Base-by-base conservation (phyloP, 805 yeast species). In the Ogataea glucozyma region DNA sequence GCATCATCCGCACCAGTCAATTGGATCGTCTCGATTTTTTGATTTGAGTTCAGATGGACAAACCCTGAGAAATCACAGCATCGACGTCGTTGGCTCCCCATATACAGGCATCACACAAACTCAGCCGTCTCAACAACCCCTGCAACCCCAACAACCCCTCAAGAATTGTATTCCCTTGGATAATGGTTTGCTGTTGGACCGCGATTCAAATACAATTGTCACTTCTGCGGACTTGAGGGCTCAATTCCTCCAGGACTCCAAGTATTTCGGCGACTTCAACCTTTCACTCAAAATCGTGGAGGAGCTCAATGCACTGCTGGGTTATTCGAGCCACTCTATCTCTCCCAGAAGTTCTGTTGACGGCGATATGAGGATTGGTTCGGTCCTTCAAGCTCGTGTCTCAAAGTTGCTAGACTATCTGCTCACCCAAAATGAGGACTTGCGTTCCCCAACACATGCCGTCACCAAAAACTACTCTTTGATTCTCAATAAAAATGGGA, bases 121-220 rank as follows among this genome's bases (percentile, higher is more conserved):
- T 16, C 47, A 10, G 40, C 37, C 24, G 24, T 40, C 21, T 31
- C 48, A 33, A 38, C 47, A 36, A 30, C 38, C 42, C 38, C 31
- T 27, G 1, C 46, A 41, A n/a, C 44, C 36, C 16, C 17, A 39
- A 17, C 40, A 29, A 8, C 18, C 40, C 7, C 46, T 40, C 20
- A 42, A 49, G 17, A 43, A 44, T 32, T 51, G 39, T 38, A 52
- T 53, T 46, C 37, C 67, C 65, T 60, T 83, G 41, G 89, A 84
- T 33, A 81, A 83, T 56, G 89, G 89, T 0, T 64, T 83, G 27
- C 53, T 81, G 5, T 63, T 82, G 32, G 75, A 73, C 40, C 78
- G 77, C 34, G 75, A 72, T 43, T 70, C 73, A 36, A 63, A 60
- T 41, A 49, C 57, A 1, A 81, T 85, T 17, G 66, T 79, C 16